phyloP scores from a whole-genome alignment of 306 rosid genomes.

The Sophora flavescens region DNA sequence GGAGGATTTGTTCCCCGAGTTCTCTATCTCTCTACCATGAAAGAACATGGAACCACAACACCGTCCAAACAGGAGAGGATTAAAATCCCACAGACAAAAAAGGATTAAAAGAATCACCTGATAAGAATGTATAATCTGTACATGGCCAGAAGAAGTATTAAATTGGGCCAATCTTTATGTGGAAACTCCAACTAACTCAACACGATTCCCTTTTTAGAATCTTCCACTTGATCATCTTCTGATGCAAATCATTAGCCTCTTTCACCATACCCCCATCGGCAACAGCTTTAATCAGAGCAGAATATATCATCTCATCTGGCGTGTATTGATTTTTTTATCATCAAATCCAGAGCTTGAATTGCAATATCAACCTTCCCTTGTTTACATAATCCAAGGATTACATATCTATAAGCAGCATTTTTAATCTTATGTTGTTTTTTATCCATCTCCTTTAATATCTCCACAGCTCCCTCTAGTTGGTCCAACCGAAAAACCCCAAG shows the following conservation, averaged over 20 bases:
- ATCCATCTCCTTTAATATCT: slow-evolving; percentile 59
- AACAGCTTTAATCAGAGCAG: slow-evolving; percentile 64
- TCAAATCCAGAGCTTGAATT: slow-evolving; percentile 77
- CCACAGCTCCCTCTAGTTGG: slow-evolving; percentile 68
- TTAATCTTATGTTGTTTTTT: slow-evolving; percentile 53
- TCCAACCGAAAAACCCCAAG: slow-evolving; percentile 67
- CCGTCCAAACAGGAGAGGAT: slow-evolving; percentile 17
- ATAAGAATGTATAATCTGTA: slow-evolving; percentile 39
- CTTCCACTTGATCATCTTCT: slow-evolving; percentile 65
- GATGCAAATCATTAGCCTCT: slow-evolving; percentile 78
- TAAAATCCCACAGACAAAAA: slow-evolving; percentile 31
- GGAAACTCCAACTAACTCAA: slow-evolving; percentile 45
- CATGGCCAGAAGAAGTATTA: slow-evolving; percentile 33
- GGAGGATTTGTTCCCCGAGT: neutral
- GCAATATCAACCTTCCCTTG: slow-evolving; percentile 68
- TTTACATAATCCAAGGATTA: slow-evolving; percentile 76
- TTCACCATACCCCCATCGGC: slow-evolving; percentile 76
- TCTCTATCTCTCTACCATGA: slow-evolving; percentile 8
- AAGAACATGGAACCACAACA: slow-evolving; percentile 3
- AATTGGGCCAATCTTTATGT: slow-evolving; percentile 46
- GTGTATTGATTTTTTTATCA: slow-evolving; percentile 63
- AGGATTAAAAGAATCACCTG: slow-evolving; percentile 40
- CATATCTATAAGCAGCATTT: slow-evolving; percentile 55
- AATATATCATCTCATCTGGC: slow-evolving; percentile 65
- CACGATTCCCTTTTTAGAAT: slow-evolving; percentile 54